Base-by-base conservation (phyloP, 169 alveolate species). In the Eimeria necatrix region DNA sequence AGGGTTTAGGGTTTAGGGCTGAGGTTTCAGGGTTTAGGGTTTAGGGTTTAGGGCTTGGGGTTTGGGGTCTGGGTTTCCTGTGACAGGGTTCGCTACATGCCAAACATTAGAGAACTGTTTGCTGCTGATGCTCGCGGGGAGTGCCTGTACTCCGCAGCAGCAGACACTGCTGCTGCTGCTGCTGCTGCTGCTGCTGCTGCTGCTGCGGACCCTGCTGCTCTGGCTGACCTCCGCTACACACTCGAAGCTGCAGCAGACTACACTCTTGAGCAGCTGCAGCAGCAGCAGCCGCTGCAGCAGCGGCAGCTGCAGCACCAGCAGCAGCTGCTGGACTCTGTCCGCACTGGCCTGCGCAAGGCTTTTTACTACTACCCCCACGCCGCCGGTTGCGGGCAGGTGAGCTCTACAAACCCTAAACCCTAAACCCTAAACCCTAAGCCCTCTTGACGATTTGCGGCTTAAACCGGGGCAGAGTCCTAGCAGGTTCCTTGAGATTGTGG, bases 181-280 rank as follows among this genome's bases (percentile, higher is more conserved):
- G 41, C 76, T 12, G 26, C 76, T 18, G 41, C 76, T 18, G 26
- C 6, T 5, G 76, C 41, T 12, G 26, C 61, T 53, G 61, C 61
- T 3, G 73, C 26, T 14, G 83, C 48, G 18, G 48, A 3, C 59
- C 53, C 56, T 3, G 56, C 2, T 26, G 60, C 60, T 26, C 26
- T 26, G 8, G 59, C 24, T 14, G 18, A 18, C 60, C n/a, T n/a
- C n/a, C n/a, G 46, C 53, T 78, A 78, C 24, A 49, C 88, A 4
- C 88, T 78, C 3, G 88, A 78, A 68, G 68, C 88, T 5, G 88
- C 88, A 78, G 88, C 68, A 51, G 68, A 78, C 61, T 51, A 78
- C 46, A 78, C 88, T 18, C 88, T 20, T 7, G 16, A 73, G 56
- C 22, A 41, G 32, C 85, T 78, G 53, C 83, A 71, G 83, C 48